Conservation (phyloP, 2,329 filamentous ascomycete genomes). For the Beauveria caledonica region DNA sequence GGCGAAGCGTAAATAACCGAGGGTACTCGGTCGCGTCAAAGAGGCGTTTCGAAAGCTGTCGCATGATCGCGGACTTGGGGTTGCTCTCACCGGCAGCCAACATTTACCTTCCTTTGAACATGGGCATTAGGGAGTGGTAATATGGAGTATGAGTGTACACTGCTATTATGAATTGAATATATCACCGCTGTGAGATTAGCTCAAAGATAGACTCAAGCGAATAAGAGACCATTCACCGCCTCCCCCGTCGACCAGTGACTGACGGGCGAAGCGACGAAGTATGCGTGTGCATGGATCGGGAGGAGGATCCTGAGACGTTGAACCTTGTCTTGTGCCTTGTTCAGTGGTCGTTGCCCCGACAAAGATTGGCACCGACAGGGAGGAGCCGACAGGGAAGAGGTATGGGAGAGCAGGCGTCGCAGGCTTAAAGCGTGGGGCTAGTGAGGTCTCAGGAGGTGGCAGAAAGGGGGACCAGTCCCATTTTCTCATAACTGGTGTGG, state of each 20-base stretch:
- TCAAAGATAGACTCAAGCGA: background rate
- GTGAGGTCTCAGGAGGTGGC: conserved; percentile 10
- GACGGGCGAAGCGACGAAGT: background rate
- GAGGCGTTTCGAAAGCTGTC: conserved; percentile 1
- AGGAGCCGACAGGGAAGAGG: conserved; percentile 11
- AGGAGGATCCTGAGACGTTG: background rate
- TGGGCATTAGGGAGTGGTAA: background rate
- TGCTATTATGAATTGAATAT: background rate
- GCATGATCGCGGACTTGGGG: background rate
- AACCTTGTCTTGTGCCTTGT: conserved; percentile 3
- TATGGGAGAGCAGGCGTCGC: background rate
- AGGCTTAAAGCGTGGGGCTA: conserved; percentile 3
- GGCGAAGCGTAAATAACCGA: conserved; percentile 33
- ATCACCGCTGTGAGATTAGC: background rate
- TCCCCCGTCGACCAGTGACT: background rate
- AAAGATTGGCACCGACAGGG: conserved; percentile 19
- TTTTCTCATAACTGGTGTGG: background rate
- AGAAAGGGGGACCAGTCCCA: background rate
- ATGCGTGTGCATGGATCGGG: background rate
- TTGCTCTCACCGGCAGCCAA: background rate
- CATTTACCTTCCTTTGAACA: background rate
- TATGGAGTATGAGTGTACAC: background rate
- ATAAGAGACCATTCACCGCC: background rate
- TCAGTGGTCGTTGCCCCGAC: conserved; percentile 25
- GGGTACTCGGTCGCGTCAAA: background rate